Evolutionary conservation across 1,284 basidiomycete species (phyloP), one percentile per base, ranked within the genome.

Genomic region (Anthracocystis walkeri): DNA sequence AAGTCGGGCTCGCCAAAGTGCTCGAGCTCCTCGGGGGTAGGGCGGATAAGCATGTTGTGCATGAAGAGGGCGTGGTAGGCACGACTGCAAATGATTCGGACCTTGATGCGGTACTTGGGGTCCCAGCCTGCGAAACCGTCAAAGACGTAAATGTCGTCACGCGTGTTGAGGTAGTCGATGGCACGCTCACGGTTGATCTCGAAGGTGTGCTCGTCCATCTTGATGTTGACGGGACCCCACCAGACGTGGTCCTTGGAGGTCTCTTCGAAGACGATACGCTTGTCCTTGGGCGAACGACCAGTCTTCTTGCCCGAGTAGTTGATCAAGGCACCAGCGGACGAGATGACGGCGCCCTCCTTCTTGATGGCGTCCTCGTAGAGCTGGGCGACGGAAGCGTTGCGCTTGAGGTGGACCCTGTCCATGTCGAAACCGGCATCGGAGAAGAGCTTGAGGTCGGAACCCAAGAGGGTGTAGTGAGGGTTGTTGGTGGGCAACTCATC

Each of bases 261-360:
- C 84, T 99, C 96, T 87, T 99, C 96, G 86, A 90, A 98, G 85
- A 99, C 97, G 83, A 99, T 98, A 82, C 97, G 94, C 91, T 99
- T 99, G 91, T 99, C 97, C 87, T 99, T 99, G 74, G 97, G 96
- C 82, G 91, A 93, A 62, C 97, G 91, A 72, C 97, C 97, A 3
- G 97, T 99, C 90, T 99, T 99, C 90, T 98, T 99, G 50, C 96
- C 96, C 18, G 95, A 97, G 85, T 98, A 99, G 90, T 99, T 99
- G 91, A 99, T 99, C 80, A 99, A 89, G 23, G 96, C 95, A 76
- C 97, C 96, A 20, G 91, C 93, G 41, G 92, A 92, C 56, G 97
- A 96, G 88, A 99, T 94, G 88, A 98, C 92, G 82, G 96, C 96
- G 75, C 96, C 95, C 86, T 99, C 96, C 87, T 98, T 97, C 81